phyloP scores from a whole-genome alignment of 192 early-diverging fungal species.

The Podila verticillata region DNA sequence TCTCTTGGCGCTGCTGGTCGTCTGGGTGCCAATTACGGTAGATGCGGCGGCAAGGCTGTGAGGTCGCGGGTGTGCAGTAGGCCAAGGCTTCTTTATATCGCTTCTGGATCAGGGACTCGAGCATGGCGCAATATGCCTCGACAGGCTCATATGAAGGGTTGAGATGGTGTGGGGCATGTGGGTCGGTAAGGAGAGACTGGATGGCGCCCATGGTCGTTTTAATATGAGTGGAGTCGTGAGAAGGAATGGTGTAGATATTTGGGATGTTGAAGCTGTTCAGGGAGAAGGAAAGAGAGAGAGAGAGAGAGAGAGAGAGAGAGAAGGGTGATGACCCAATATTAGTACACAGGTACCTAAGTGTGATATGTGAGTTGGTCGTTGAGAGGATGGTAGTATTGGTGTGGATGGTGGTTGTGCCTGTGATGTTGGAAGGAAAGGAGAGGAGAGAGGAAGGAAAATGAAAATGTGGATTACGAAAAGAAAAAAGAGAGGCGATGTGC shows the following conservation, averaged over 20 bases:
- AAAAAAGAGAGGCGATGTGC: too few relatives aligned
- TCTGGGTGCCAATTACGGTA: constrained; percentile 53
- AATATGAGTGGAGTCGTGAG: neutral
- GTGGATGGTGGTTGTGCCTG: too few relatives aligned
- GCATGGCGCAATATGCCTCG: constrained; percentile 47
- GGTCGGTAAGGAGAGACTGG: constrained; percentile 46
- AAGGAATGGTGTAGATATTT: neutral
- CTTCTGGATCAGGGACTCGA: constrained; percentile 26
- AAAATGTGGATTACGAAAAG: too few relatives aligned
- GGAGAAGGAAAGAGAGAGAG: constrained; percentile 2
- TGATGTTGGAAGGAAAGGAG: too few relatives aligned
- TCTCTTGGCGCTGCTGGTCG: constrained; percentile 45
- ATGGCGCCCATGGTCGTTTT: constrained; percentile 44
- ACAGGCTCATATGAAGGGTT: constrained; percentile 31
- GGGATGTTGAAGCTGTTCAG: neutral
- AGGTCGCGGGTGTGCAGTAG: constrained; percentile 46
- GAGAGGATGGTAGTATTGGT: too few relatives aligned
- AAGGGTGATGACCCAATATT: too few relatives aligned
- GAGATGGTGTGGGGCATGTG: constrained; percentile 10
- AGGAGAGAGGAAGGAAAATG: too few relatives aligned
- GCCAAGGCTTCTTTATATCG: constrained; percentile 41
- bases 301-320: neutral
- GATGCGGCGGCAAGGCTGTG: constrained; percentile 46
- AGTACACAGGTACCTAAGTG: too few relatives aligned
- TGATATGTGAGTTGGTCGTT: too few relatives aligned